A percentile compares a stretch with the other conserved stretches of the same genome.
phyloP scores from a whole-genome alignment of 352 stramenopile genomes.

The Pythium biforme region DNA sequence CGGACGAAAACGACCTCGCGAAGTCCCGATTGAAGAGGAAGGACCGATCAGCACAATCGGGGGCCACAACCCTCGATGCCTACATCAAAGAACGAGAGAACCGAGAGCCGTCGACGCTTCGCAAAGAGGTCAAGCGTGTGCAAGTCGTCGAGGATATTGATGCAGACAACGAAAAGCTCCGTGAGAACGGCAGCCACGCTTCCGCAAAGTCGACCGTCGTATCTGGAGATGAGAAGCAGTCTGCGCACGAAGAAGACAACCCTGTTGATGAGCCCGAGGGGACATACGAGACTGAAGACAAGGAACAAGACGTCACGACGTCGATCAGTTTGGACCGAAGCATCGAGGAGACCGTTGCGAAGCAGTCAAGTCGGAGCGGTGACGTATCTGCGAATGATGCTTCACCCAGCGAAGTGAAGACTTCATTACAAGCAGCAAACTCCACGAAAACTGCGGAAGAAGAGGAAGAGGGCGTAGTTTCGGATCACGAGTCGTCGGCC shows the following conservation, averaged over 20 bases:
- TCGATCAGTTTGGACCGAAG: not conserved
- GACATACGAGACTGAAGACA: not conserved
- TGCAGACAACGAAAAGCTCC: not conserved
- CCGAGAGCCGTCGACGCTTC: not conserved
- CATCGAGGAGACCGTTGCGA: not conserved
- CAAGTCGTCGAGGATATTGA: not conserved
- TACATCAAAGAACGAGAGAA: slow-evolving; percentile 16
- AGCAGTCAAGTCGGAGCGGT: not conserved
- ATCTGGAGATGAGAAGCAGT: not conserved
- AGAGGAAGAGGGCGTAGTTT: slow-evolving; percentile 24
- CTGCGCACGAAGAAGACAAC: not conserved
- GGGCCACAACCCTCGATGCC: slow-evolving; percentile 12
- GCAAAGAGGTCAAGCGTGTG: not conserved
- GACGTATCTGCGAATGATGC: not conserved
- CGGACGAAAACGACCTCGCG: not conserved
- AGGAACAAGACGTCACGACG: not conserved
- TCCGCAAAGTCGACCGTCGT: not conserved
- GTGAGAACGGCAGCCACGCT: not conserved
- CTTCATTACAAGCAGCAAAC: not conserved
- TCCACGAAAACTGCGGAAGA: slow-evolving; percentile 5
- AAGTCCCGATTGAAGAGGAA: slow-evolving; percentile 12
- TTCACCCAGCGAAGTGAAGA: not conserved
- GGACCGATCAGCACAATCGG: not conserved
- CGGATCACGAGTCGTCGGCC: not conserved
- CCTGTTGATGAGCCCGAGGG: not conserved